phyloP scores from a whole-genome alignment of 345 rosid genomes.

The Eucalyptus globulus region DNA sequence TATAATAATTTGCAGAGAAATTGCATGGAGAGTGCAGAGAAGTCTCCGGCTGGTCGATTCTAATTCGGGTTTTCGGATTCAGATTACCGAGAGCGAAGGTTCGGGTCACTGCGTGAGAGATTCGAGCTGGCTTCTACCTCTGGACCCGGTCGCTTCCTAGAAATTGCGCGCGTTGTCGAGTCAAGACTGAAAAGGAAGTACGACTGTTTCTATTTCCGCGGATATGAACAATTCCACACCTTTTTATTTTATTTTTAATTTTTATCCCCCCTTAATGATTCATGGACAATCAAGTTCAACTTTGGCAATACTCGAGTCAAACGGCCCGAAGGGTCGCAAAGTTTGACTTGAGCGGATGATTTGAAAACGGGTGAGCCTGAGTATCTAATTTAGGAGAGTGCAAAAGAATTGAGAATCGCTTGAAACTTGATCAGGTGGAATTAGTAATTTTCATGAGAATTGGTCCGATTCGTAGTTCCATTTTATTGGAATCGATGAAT shows the following conservation, averaged over 20 bases:
- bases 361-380: background rate
- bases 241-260: background rate
- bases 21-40: background rate
- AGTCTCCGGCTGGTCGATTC: background rate
- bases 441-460: too few relatives aligned
- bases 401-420: too few relatives aligned
- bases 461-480: accelerated
- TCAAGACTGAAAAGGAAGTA: background rate
- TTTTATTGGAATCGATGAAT: too few relatives aligned
- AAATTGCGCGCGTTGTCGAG: background rate
- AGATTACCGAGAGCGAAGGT: background rate
- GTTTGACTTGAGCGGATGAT: background rate
- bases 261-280: too few relatives aligned
- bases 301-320: background rate
- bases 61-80: background rate
- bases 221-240: background rate
- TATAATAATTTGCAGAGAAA: background rate
- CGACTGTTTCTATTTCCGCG: background rate
- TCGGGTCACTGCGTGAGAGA: background rate
- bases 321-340: background rate
- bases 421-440: accelerated
- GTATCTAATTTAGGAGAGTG: background rate
- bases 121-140: background rate
- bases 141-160: background rate
- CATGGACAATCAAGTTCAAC: too few relatives aligned